Percentiles rank a stretch among this genome's conserved stretches.
Evolutionary conservation across 257 asterid species (phyloP).

Genomic region (Primulina eburnea): DNA sequence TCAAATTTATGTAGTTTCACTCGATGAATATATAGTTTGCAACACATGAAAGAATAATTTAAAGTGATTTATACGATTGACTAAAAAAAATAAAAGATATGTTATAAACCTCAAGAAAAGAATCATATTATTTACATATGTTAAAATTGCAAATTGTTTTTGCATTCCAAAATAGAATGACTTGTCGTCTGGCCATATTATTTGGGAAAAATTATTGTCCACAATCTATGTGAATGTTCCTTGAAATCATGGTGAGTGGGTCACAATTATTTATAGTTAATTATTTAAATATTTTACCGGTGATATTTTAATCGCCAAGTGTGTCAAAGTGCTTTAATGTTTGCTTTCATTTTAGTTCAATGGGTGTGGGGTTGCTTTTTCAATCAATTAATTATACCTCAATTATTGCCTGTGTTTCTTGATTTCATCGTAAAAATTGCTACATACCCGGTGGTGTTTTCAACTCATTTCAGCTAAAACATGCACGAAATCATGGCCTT

Average conservation of each 20-base stretch:
- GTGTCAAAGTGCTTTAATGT: conserved; percentile 53
- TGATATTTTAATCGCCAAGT: conserved; percentile 35
- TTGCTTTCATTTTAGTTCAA: conserved; percentile 61
- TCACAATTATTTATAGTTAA: conserved; percentile 38
- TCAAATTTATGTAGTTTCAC: too few species aligned
- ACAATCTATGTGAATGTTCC: conserved; percentile 41
- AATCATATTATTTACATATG: too few species aligned
- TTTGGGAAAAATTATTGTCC: conserved; percentile 21
- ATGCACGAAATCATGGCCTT: conserved; percentile 33
- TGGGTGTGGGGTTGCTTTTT: conserved; percentile 43
- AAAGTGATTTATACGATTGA: too few species aligned
- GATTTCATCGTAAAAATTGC: conserved; percentile 12
- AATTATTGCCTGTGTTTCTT: conserved; percentile 37
- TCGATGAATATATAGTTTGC: too few species aligned
- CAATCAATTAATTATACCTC: conserved; percentile 31
- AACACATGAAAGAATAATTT: too few species aligned
- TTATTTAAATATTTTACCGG: conserved; percentile 26
- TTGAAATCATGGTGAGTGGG: conserved; percentile 52
- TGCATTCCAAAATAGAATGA: neutral
- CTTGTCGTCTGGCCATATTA: neutral
- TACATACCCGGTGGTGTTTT: conserved; percentile 13
- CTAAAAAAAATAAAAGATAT: too few species aligned
- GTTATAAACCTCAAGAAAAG: too few species aligned
- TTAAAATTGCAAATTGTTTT: too few species aligned
- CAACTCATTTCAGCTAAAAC: conserved; percentile 20